Evolutionary conservation across 2,329 filamentous ascomycete species (phyloP), one percentile per base, ranked within the genome.

Genomic region (Conoideocrella luteorostrata): DNA sequence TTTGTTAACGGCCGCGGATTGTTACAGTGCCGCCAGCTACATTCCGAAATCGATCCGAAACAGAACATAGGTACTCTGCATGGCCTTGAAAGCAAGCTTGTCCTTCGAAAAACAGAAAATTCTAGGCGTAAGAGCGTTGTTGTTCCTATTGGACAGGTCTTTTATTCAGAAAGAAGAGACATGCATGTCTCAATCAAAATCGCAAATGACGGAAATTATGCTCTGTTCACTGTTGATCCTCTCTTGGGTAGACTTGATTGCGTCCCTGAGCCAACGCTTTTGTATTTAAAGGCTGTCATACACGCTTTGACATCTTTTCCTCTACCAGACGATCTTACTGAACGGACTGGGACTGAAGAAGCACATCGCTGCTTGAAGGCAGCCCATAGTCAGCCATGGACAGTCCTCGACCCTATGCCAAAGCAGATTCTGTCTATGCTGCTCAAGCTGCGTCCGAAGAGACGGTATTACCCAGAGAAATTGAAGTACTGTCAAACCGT

Each of bases 1-100:
- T 47, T 30, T 1, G 74, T 84, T 1, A 77, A 75, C 38, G 0
- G 10, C 0, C 47, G 52, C 0, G 56, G 62, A 0, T 47, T 71
- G 0, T 64, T 86, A 0, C 49, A 69, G 12, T 80, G 67, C 15
- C 58, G 41, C 0, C 67, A 82, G 47, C 64, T 83, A 0, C 56
- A 58, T 0, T 64, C 72, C 0, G 68, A 75, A 33, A 63, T 87
- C 1, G 77, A 82, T 41, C 54, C 57, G 0, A 50, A 75, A 7
- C 83, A 87, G 52, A 73, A 83, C 40, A 61, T 71, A 0, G 82
- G 81, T 0, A 78, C 77, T 0, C 69, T 75, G 51, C 74, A 84
- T 45, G 82, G 82, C 0, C 61, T 85, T 1, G 45, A 60, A 2
- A 80, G 73, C 55, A 83, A 75, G 54, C 59, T 84, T 3, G 70